Evolutionary conservation across 371 early-diverging fungal genomes (phyloP), one percentile per base, ranked within the genome.

Genomic region (Cokeromyces recurvatus): DNA sequence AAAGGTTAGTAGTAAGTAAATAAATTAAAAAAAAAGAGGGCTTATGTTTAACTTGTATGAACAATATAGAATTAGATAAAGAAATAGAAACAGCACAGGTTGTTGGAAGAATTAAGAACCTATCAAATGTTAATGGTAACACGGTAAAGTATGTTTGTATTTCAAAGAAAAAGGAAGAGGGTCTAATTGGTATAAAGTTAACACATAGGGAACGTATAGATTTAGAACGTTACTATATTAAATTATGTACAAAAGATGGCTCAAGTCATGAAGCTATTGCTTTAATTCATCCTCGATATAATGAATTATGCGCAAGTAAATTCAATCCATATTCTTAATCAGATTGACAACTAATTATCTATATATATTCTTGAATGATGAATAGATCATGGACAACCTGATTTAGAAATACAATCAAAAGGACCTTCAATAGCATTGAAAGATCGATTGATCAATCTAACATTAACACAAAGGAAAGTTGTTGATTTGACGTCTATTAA

Each of bases 161-260:
- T 15, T 37, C 7, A 2, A 14, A 34, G 16, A 9, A 11, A 1
- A 31, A 19, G 25, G 32, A 16, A 15, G 15, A 19, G 16, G 25
- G 2, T 6, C 27, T 14, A 25, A n/a, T 21, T 21, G 34, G 6
- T 37, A 69, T 57, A n/a, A n/a, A n/a, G n/a, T 58, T 90, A 12
- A 55, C 78, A 5, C 43, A 55, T 2, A 63, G 66, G 15, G 81
- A 82, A 37, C 67, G 89, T 7, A 47, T 53, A 0, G 87, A 91
- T 56, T 78, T 85, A 42, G 93, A 92, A 57, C 65, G 87, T 16
- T 90, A 82, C 48, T 92, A 89, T 50, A 51, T 90, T 24, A 68
- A 58, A n/a, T 57, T 66, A 2, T 67, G 76, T 46, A 49, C 68
- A 6, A 57, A 64, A 7, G 66, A 69, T 38, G 77, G 66, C 1